These are phyloP conservation scores for Xanthoceras sorbifolium DNA, from an alignment of 345 rosid species.

Conservation along the genomic window DNA sequence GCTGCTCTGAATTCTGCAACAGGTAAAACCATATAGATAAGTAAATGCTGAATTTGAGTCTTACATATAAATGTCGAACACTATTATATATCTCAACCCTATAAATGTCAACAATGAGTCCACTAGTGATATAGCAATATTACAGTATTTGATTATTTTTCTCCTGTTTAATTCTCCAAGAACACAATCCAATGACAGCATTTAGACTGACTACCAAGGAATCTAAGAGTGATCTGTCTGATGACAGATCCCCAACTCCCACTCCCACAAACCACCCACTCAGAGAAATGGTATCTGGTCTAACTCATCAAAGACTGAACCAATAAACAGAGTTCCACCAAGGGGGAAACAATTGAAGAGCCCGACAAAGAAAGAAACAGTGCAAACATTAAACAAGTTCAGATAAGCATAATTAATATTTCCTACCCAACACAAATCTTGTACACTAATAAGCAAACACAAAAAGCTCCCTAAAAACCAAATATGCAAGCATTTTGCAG, in stretches of 20 bases:
- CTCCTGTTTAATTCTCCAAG: background rate
- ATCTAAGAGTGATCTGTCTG: background rate
- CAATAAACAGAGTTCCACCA: background rate
- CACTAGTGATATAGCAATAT: background rate
- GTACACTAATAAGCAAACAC: conserved; percentile 12
- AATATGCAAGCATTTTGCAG: conserved; percentile 23
- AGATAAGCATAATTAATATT: background rate
- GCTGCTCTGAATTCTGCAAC: conserved; percentile 62
- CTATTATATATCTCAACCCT: background rate
- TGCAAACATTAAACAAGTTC: background rate
- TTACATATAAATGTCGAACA: background rate
- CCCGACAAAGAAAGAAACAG: background rate
- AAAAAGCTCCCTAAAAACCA: conserved; percentile 23
- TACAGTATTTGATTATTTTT: background rate
- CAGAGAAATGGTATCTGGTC: background rate
- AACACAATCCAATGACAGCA: background rate
- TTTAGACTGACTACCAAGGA: background rate
- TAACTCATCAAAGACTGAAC: background rate
- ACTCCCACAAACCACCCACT: background rate
- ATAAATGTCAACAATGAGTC: background rate
- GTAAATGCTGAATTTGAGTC: background rate
- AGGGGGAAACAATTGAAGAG: background rate
- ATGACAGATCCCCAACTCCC: background rate
- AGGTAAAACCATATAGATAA: conserved; percentile 16
- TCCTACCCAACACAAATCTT: background rate